phyloP scores from a whole-genome alignment of 495 filamentous ascomycete species.

The Aspergillus egyptiacus region DNA sequence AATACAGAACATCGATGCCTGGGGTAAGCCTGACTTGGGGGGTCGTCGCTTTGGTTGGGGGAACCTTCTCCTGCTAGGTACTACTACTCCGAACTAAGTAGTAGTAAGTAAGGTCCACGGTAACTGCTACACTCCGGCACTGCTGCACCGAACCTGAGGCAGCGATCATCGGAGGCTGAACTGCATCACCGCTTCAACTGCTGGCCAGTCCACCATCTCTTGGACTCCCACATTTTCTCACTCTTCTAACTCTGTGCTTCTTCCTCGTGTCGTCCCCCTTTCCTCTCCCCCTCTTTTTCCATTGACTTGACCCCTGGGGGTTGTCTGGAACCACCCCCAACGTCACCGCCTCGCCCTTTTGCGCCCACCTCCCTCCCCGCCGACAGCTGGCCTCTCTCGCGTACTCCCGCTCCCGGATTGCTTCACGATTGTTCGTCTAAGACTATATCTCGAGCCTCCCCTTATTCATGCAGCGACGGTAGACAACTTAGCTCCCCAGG shows the following conservation, averaged over 20 bases:
- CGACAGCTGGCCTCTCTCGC: constrained; percentile 22
- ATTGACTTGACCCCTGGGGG: constrained; percentile 1
- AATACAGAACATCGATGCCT: neutral
- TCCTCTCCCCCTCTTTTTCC: neutral
- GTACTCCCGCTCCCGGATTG: constrained; percentile 5
- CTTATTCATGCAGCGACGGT: constrained; percentile 23
- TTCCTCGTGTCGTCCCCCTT: neutral
- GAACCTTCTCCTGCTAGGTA: no score
- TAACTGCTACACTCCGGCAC: no score
- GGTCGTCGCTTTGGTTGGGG: no score
- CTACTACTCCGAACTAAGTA: no score
- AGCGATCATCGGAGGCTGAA: constrained; percentile 3
- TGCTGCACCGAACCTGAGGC: constrained; percentile 7
- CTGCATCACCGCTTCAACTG: constrained; percentile 6
- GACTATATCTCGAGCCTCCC: neutral
- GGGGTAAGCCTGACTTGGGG: neutral
- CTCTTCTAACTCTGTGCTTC: neutral
- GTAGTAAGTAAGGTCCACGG: no score
- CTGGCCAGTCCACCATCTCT: constrained; percentile 1
- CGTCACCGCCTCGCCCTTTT: constrained; percentile 11
- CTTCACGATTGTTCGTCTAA: neutral
- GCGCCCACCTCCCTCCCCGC: constrained; percentile 15
- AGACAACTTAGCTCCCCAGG: neutral
- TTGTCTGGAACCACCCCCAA: constrained; percentile 16
- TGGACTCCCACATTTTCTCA: neutral